These are phyloP conservation scores for Leccinum boreale DNA, from an alignment of 768 basidiomycete species.

Conservation along the genomic window DNA sequence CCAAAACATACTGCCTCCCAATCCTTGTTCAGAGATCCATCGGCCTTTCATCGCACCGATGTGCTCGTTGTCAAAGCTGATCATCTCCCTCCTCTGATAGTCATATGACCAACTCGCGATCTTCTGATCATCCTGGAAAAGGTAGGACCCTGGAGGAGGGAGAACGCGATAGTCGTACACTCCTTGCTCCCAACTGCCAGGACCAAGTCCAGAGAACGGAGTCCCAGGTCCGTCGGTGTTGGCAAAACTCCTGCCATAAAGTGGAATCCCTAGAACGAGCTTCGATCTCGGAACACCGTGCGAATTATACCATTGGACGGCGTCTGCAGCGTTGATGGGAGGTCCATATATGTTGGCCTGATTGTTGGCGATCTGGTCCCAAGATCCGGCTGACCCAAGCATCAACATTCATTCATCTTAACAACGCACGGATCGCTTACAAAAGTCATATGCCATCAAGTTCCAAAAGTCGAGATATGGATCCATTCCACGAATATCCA, in stretches of 20 bases:
- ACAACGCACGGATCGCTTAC: constrained; percentile 36
- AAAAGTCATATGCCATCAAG: constrained; percentile 90
- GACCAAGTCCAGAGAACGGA: constrained; percentile 78
- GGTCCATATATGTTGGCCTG: constrained; percentile 84
- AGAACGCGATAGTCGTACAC: constrained; percentile 93
- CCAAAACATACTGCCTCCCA: constrained; percentile 96
- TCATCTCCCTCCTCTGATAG: constrained; percentile 67
- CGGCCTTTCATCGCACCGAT: constrained; percentile 72
- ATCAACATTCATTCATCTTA: constrained; percentile 10
- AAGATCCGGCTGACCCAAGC: constrained; percentile 60
- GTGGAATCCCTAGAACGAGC: constrained; percentile 86
- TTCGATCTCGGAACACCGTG: constrained; percentile 76
- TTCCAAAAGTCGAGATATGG: constrained; percentile 93
- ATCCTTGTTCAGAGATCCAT: constrained; percentile 70
- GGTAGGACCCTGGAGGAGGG: constrained; percentile 68
- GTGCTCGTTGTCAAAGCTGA: constrained; percentile 75
- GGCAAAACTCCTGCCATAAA: constrained; percentile 91
- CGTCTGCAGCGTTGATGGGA: constrained; percentile 57
- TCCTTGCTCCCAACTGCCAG: constrained; percentile 87
- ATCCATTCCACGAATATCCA: constrained; percentile 84
- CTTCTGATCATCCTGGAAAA: constrained; percentile 60
- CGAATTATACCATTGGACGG: constrained; percentile 66
- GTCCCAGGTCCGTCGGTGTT: constrained; percentile 79
- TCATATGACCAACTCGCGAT: constrained; percentile 87
- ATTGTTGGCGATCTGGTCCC: constrained; percentile 69